phyloP scores from a whole-genome alignment of 768 basidiomycete genomes.

The Serpula lacrymans region DNA sequence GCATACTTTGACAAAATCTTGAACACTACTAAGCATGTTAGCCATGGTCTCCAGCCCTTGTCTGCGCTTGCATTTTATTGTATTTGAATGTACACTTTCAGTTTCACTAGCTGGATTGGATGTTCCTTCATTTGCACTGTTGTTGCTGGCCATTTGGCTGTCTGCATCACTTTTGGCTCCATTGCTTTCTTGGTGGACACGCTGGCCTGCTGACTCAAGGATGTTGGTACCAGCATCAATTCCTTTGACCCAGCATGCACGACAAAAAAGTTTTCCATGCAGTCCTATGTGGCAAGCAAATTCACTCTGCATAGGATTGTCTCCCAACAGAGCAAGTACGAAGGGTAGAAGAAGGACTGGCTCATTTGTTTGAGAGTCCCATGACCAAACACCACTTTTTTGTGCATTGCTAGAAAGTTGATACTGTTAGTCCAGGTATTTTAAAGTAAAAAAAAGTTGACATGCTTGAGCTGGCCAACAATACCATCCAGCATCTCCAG shows the following conservation, averaged over 20 bases:
- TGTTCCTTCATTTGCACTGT: too few relatives aligned
- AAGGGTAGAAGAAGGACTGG: conserved; percentile 25
- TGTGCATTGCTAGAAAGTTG: conserved; percentile 17
- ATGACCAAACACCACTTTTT: conserved; percentile 35
- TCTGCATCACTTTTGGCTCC: too few relatives aligned
- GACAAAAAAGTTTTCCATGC: conserved; percentile 37
- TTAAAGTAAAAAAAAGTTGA: conserved; percentile 5
- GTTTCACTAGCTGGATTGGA: too few relatives aligned
- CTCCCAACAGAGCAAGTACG: conserved; percentile 34
- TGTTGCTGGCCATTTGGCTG: too few relatives aligned
- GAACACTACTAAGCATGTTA: conserved; percentile 17
- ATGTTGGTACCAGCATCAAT: conserved; percentile 3
- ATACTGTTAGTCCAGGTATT: neutral
- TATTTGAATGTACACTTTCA: too few relatives aligned
- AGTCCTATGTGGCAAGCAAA: conserved; percentile 43
- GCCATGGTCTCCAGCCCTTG: conserved; percentile 4
- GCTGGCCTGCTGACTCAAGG: too few relatives aligned
- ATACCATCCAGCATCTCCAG: conserved; percentile 43
- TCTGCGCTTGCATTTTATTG: conserved; percentile 1
- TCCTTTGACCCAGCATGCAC: conserved; percentile 34
- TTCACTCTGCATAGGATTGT: conserved; percentile 47
- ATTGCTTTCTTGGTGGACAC: too few relatives aligned
- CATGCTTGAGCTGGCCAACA: conserved; percentile 31
- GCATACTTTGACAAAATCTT: conserved; percentile 23
- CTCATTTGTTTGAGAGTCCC: conserved; percentile 28